Conservation (phyloP, 352 stramenopile species). For the Elongisporangium senticosum region DNA sequence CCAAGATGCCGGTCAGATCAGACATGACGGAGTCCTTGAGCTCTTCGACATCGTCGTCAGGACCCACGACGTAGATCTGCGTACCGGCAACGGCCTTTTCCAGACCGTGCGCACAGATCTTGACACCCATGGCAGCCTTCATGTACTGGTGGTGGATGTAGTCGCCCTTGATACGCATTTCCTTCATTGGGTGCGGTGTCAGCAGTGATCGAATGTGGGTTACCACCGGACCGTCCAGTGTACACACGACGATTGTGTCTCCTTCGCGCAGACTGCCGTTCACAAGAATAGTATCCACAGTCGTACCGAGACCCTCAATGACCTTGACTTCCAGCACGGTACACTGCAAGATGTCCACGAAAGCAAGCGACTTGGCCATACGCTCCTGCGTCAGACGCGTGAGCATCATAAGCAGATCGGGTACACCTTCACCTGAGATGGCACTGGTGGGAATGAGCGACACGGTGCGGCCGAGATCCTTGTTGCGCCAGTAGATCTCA, state of each 20-base stretch:
- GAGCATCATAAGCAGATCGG: conserved; percentile 97
- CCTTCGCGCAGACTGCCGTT: conserved; percentile 96
- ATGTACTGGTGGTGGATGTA: conserved; percentile 97
- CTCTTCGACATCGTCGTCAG: conserved; percentile 97
- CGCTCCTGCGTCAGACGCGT: conserved; percentile 95
- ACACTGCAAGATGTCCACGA: conserved; percentile 91
- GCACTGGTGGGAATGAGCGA: conserved; percentile 98
- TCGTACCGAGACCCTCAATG: conserved; percentile 98
- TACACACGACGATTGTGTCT: conserved; percentile 97
- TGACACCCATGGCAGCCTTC: conserved; percentile 98
- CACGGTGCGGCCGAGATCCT: conserved; percentile 94
- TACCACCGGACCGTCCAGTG: conserved; percentile 96
- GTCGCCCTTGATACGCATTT: conserved; percentile 94
- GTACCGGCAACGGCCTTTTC: conserved; percentile 98
- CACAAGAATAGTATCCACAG: conserved; percentile 98
- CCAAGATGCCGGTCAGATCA: conserved; percentile 93
- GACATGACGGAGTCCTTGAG: conserved; percentile 97
- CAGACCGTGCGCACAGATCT: conserved; percentile 96
- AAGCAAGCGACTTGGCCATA: conserved; percentile 87
- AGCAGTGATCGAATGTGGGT: conserved; percentile 96
- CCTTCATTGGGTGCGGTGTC: conserved; percentile 97
- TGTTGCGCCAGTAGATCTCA: conserved; percentile 99
- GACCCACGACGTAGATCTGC: conserved; percentile 94
- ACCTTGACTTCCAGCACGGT: conserved; percentile 99
- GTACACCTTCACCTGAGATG: conserved; percentile 97